Conservation (phyloP, 1,284 basidiomycete species). For the Ustilago nuda region DNA sequence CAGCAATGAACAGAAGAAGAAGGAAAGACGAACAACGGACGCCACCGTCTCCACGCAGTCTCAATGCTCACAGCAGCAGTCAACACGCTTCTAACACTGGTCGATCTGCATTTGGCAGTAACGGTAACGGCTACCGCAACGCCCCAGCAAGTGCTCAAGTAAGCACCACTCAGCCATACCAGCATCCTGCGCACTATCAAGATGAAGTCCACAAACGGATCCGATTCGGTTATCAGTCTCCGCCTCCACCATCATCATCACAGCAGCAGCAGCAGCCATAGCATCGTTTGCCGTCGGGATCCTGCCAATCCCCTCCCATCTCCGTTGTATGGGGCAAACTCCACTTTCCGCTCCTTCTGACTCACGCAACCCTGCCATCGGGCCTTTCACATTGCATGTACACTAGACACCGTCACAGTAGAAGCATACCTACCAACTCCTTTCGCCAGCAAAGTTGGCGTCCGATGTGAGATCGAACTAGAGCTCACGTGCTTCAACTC, state of each 20-base stretch:
- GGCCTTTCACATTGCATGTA: background rate
- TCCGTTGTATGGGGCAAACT: background rate
- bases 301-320: background rate
- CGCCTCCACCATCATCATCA: background rate
- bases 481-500: too few species aligned
- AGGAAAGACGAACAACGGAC: conserved; percentile 34
- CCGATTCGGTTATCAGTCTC: background rate
- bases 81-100: too few species aligned
- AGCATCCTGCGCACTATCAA: background rate
- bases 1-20: background rate
- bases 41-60: conserved; percentile 18
- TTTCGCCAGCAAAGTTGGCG: too few species aligned
- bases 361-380: too few species aligned
- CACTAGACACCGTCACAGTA: background rate
- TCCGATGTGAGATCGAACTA: too few species aligned
- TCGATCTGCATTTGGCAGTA: background rate
- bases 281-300: too few species aligned
- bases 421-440: background rate
- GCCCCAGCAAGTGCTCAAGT: background rate
- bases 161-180: background rate
- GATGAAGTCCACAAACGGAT: conserved; percentile 3
- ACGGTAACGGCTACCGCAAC: background rate
- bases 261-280: too few species aligned
- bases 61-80: background rate
- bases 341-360: background rate